phyloP scores from a whole-genome alignment of 2,329 filamentous ascomycete species.

The Neonectria punicea region DNA sequence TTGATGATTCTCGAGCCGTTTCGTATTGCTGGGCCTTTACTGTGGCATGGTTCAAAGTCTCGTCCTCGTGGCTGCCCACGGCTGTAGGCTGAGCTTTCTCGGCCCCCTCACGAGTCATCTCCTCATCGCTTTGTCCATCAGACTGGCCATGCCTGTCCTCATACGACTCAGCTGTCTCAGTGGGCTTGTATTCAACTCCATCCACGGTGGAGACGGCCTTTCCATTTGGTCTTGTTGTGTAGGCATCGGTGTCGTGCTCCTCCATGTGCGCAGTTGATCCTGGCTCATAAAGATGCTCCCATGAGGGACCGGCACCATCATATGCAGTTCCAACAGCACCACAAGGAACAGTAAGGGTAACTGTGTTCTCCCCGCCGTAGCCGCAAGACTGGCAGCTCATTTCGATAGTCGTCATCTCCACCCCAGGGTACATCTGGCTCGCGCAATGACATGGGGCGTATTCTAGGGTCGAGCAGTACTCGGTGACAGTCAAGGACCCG shows the following conservation, averaged over 20 bases:
- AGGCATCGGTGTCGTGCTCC: background rate
- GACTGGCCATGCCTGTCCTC: background rate
- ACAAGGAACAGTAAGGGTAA: constrained; percentile 23
- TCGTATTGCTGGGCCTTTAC: background rate
- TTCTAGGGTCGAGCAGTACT: constrained; percentile 19
- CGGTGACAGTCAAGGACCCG: constrained; percentile 20
- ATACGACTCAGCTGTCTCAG: background rate
- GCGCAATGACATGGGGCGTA: constrained; percentile 23
- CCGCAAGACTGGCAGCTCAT: constrained; percentile 26
- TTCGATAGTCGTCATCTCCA: constrained; percentile 25
- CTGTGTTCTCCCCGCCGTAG: constrained; percentile 7
- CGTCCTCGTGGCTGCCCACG: background rate
- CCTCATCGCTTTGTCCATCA: background rate
- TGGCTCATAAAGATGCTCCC: background rate
- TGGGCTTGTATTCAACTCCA: background rate
- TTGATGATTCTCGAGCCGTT: background rate
- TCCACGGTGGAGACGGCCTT: too few relatives aligned
- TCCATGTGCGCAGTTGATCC: background rate
- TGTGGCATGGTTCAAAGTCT: background rate
- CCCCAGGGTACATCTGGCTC: constrained; percentile 1
- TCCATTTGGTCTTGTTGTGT: background rate
- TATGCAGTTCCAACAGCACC: background rate
- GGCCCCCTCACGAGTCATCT: background rate
- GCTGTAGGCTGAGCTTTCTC: background rate
- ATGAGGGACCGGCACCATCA: background rate